Evolutionary conservation across 805 yeast species (phyloP), one percentile per base, ranked within the genome.

Genomic region (Candida morakotiae): DNA sequence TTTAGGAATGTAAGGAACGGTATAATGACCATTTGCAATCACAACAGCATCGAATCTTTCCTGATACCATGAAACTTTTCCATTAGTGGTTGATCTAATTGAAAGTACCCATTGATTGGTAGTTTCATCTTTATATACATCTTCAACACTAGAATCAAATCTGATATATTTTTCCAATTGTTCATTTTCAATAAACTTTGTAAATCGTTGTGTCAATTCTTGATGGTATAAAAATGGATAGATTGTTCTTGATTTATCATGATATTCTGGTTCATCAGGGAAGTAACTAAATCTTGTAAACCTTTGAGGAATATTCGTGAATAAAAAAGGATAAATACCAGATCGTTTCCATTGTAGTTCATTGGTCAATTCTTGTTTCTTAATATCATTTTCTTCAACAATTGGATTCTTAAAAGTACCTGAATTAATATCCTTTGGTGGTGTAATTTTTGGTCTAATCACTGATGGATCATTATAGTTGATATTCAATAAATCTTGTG

Each of bases 1-100:
- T 15, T 67, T 58, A 1, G 93, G 91, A 34, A 76, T 56, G 44
- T 51, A 67, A 1, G 93, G 91, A 19, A 71, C 62, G 31, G 80
- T 74, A 53, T 72, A 81, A 41, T 77, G 78, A 1, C 93, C 93
- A 6, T 74, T 62, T 5, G 87, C 83, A 8, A 81, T 55, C 2
- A 77, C 74, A 5, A 83, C 74, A 7, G 77, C 83, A 51, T 83
- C 89, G 44, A 69, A 77, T 23, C 51, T 53, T 37, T 73, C 73
- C 18, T 47, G 53, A 42, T 73, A 72, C 77, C 77, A 73, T 22
- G 45, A 42, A 42, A 41, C 69, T 8, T 29, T 29, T 2, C 24
- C 38, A 2, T 35, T 32, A 7, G 39, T 40, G 9, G 41, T 41
- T 31, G 31, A 41, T 17, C 51, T 43, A 1, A 63, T 49, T 5